These are phyloP conservation scores for Penicillium sp. DNA, from an alignment of 2,329 filamentous ascomycete genomes.

Conservation along the genomic window DNA sequence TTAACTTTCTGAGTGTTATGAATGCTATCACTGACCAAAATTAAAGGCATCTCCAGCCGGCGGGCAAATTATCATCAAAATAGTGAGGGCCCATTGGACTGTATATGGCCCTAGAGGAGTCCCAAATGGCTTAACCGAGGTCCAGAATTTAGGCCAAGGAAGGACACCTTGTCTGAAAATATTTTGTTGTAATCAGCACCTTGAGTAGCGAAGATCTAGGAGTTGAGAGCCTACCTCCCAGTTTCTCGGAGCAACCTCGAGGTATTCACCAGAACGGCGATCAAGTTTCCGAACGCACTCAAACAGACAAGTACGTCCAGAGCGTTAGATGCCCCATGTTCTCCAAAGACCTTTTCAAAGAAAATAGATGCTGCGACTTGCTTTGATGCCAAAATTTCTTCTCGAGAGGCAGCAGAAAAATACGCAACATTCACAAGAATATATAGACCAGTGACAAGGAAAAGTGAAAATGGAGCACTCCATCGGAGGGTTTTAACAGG, in stretches of 20 bases:
- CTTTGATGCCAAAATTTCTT: conserved; percentile 57
- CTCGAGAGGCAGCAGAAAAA: conserved; percentile 61
- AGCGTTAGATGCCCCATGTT: conserved; percentile 53
- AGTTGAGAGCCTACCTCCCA: conserved; percentile 47
- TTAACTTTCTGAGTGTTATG: no score
- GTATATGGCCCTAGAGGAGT: conserved; percentile 65
- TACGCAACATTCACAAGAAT: conserved; percentile 65
- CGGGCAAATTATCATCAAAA: conserved; percentile 64
- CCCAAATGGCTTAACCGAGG: conserved; percentile 65
- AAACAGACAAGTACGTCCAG: conserved; percentile 63
- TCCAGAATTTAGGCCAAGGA: conserved; percentile 65
- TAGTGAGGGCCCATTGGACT: conserved; percentile 61
- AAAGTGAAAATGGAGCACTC: conserved; percentile 55
- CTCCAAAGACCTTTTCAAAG: conserved; percentile 63
- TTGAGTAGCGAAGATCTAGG: neutral
- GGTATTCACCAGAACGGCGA: conserved; percentile 59
- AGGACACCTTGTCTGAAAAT: conserved; percentile 61
- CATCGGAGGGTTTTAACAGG: conserved; percentile 60
- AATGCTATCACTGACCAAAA: conserved; percentile 58
- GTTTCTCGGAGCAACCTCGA: conserved; percentile 65
- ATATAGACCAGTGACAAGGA: conserved; percentile 60
- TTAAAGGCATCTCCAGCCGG: conserved; percentile 69
- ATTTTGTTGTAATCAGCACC: neutral
- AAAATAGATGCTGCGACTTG: conserved; percentile 63
- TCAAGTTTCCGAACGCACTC: conserved; percentile 63